Conservation (phyloP, 176 grass and related monocot species). For the Oryza officinalis region DNA sequence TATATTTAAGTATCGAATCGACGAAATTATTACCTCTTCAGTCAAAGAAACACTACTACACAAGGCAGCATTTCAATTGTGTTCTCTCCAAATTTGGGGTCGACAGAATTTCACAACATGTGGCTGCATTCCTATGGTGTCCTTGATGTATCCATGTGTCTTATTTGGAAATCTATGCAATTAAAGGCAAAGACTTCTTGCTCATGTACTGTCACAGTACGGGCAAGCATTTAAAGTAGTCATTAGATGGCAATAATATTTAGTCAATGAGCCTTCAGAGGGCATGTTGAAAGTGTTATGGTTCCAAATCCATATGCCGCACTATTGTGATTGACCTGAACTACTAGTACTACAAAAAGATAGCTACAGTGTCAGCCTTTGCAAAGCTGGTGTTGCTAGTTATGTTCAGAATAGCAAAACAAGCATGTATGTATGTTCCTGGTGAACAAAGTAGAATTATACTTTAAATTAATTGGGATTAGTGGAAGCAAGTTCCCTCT, state of each 20-base stretch:
- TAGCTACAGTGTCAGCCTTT: not conserved
- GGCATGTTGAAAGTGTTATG: slow-evolving; percentile 15
- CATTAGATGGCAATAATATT: not conserved
- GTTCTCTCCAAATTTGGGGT: not conserved
- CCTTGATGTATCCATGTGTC: slow-evolving; percentile 44
- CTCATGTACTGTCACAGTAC: slow-evolving; percentile 26
- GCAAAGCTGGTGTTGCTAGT: not conserved
- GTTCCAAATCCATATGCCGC: not conserved
- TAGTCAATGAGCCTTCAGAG: slow-evolving; percentile 2
- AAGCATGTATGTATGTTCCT: not conserved
- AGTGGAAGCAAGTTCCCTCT: slow-evolving; percentile 36
- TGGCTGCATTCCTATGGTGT: slow-evolving; percentile 15
- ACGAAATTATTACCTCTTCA: not conserved
- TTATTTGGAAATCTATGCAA: slow-evolving; percentile 19
- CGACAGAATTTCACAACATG: not conserved
- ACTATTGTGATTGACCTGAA: not conserved
- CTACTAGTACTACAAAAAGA: not conserved
- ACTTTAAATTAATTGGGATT: not conserved
- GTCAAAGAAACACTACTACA: not conserved
- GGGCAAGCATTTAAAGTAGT: not conserved
- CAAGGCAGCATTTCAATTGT: not conserved
- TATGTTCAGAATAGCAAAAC: not conserved
- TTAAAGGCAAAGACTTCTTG: slow-evolving; percentile 10
- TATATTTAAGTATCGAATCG: not conserved
- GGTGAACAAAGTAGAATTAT: not conserved